phyloP scores from a whole-genome alignment of 1,284 basidiomycete genomes.

The Microbotryum intermedium region DNA sequence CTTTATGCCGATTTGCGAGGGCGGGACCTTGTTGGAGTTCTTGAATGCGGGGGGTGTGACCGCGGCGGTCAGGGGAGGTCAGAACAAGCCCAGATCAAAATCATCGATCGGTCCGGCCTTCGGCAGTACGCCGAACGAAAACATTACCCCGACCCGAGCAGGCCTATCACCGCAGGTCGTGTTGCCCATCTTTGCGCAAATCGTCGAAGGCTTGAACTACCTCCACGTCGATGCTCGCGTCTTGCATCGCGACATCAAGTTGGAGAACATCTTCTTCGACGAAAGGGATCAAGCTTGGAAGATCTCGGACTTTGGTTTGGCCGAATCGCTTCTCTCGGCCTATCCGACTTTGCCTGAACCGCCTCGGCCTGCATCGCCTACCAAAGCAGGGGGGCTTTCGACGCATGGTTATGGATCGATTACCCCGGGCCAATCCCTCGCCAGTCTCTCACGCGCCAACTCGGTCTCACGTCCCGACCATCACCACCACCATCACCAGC shows the following conservation, averaged over 20 bases:
- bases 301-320: constrained; percentile 72
- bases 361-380: no score
- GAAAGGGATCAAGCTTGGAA: constrained; percentile 29
- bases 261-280: constrained; percentile 82
- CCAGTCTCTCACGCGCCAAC: constrained; percentile 26
- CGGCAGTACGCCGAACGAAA: neutral
- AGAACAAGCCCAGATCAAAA: neutral
- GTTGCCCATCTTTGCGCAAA: constrained; percentile 71
- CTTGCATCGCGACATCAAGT: constrained; percentile 88
- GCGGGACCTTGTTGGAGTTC: constrained; percentile 77
- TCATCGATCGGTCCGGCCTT: neutral
- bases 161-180: neutral
- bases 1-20: constrained; percentile 71
- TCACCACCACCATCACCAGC: constrained; percentile 42
- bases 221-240: constrained; percentile 69
- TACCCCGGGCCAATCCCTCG: constrained; percentile 3
- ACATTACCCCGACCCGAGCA: neutral
- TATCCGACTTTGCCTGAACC: no score
- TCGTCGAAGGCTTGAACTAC: constrained; percentile 75
- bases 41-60: constrained; percentile 51
- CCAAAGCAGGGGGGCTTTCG: no score
- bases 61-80: constrained; percentile 34
- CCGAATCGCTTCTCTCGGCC: constrained; percentile 35
- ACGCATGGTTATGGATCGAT: neutral
- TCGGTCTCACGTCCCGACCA: constrained; percentile 33